Evolutionary conservation across 2,329 filamentous ascomycete species (phyloP).

Genomic region (Exophiala xenobiotica): DNA sequence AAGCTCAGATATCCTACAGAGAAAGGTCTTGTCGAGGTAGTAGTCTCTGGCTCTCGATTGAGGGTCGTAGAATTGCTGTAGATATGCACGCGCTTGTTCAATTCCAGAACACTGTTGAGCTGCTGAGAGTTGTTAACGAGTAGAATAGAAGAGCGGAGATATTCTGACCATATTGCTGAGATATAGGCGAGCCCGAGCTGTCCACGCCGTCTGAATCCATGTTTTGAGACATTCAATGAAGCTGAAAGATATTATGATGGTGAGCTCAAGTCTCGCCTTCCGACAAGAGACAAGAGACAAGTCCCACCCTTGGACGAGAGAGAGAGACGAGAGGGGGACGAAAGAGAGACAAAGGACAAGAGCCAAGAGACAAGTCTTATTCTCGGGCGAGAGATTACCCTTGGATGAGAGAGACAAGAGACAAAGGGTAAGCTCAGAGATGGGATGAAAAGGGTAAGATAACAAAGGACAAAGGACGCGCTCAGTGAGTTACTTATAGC

Average conservation of each 20-base stretch:
- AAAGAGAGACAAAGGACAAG: not conserved
- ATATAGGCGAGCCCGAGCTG: slow-evolving; percentile 5
- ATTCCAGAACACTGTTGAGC: slow-evolving; percentile 7
- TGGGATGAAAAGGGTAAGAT: not conserved
- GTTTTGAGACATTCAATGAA: slow-evolving; percentile 9
- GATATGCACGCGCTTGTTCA: slow-evolving; percentile 10
- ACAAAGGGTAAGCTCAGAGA: not conserved
- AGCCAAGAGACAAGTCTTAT: not conserved
- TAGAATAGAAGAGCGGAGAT: slow-evolving; percentile 2
- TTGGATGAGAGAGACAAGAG: slow-evolving; percentile 2
- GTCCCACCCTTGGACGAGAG: not conserved
- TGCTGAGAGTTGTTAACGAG: slow-evolving; percentile 10
- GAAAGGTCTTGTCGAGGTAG: slow-evolving; percentile 3
- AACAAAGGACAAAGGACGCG: slow-evolving; percentile 2
- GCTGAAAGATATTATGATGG: slow-evolving; percentile 3
- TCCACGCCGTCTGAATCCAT: slow-evolving; percentile 5
- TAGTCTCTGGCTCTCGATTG: slow-evolving; percentile 3
- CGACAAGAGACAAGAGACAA: slow-evolving; percentile 1
- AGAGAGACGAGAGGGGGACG: too few relatives aligned
- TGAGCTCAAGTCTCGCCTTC: slow-evolving; percentile 9
- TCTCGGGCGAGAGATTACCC: not conserved
- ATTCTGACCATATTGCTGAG: slow-evolving; percentile 8
- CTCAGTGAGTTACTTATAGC: slow-evolving; percentile 6
- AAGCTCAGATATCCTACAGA: slow-evolving; percentile 5
- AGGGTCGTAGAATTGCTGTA: slow-evolving; percentile 7